A percentile compares a stretch with the other conserved stretches of the same genome.
Conservation (phyloP, 2,329 filamentous ascomycete species). For the Allantophomopsis cytisporea region DNA sequence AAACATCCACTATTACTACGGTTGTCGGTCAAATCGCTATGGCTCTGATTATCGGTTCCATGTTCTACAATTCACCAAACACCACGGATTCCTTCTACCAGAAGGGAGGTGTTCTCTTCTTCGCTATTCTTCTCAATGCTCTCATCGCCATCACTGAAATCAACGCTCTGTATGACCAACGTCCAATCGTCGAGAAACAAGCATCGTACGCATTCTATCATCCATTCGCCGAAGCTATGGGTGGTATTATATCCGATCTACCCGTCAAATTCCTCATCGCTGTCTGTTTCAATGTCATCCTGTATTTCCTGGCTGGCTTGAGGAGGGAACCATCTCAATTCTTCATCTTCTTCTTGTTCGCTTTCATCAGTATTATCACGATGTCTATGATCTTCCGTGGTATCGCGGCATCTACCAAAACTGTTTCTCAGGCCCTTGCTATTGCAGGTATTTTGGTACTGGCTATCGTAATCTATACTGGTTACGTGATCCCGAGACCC, state of each 20-base stretch:
- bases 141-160: conserved; percentile 48
- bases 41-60: conserved; percentile 44
- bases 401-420: conserved; percentile 59
- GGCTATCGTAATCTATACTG: conserved; percentile 8
- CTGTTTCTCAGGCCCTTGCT: conserved; percentile 48
- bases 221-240: conserved; percentile 68
- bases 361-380: conserved; percentile 54
- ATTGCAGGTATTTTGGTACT: conserved; percentile 33
- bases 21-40: conserved; percentile 21
- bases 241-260: conserved; percentile 38
- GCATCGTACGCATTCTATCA: conserved; percentile 78
- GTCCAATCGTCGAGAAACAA: conserved; percentile 87
- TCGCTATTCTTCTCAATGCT: conserved; percentile 50
- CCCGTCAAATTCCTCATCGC: conserved; percentile 41
- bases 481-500: conserved; percentile 22
- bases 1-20: conserved; percentile 1
- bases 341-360: conserved; percentile 74
- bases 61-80: conserved; percentile 44
- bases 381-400: conserved; percentile 81
- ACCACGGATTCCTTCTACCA: conserved; percentile 41
- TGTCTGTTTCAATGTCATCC: conserved; percentile 35
- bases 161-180: conserved; percentile 74
- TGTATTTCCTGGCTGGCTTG: conserved; percentile 48
- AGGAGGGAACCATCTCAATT: conserved; percentile 63
- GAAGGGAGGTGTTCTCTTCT: conserved; percentile 49